phyloP scores from a whole-genome alignment of 2,329 filamentous ascomycete genomes.

The Stagonosporopsis vannaccii region DNA sequence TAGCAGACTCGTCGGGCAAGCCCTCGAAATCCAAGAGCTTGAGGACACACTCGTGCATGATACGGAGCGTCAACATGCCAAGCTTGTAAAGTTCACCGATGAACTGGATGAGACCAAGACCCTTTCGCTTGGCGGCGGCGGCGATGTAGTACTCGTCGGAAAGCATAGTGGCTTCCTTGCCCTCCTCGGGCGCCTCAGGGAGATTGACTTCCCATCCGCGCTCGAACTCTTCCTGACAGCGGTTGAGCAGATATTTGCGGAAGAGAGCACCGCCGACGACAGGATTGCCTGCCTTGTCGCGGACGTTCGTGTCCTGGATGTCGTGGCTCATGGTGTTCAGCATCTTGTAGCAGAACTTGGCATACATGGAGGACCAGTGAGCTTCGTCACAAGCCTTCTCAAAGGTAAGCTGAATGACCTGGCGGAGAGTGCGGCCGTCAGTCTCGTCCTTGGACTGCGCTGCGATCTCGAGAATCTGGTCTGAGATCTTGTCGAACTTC shows the following conservation, averaged over 20 bases:
- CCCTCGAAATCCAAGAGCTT: constrained; percentile 96
- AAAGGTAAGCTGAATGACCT: constrained; percentile 98
- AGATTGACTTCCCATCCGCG: constrained; percentile 94
- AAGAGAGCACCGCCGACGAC: constrained; percentile 93
- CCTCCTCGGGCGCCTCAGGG: constrained; percentile 75
- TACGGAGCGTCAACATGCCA: constrained; percentile 96
- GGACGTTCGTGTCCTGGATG: constrained; percentile 93
- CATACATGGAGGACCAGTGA: constrained; percentile 99
- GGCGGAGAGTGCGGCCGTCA: constrained; percentile 91
- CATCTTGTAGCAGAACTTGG: constrained; percentile 98
- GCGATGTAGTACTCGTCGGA: constrained; percentile 97
- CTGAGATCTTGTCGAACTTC: constrained; percentile 95
- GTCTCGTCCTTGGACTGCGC: constrained; percentile 94
- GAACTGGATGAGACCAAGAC: constrained; percentile 97
- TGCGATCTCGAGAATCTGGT: constrained; percentile 91
- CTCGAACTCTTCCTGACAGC: constrained; percentile 98
- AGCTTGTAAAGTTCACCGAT: constrained; percentile 99
- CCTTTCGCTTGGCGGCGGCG: constrained; percentile 92
- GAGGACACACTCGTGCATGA: constrained; percentile 99
- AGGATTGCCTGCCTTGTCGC: constrained; percentile 85
- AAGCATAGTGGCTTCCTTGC: constrained; percentile 85
- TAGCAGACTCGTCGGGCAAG: constrained; percentile 90
- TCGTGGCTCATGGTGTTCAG: constrained; percentile 82
- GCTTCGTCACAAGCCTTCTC: constrained; percentile 99
- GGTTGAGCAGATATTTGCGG: constrained; percentile 97